Percentiles rank a stretch among this genome's conserved stretches.
Evolutionary conservation across 148 eudicot genomes (phyloP).

Genomic region (Camellia sinensis): DNA sequence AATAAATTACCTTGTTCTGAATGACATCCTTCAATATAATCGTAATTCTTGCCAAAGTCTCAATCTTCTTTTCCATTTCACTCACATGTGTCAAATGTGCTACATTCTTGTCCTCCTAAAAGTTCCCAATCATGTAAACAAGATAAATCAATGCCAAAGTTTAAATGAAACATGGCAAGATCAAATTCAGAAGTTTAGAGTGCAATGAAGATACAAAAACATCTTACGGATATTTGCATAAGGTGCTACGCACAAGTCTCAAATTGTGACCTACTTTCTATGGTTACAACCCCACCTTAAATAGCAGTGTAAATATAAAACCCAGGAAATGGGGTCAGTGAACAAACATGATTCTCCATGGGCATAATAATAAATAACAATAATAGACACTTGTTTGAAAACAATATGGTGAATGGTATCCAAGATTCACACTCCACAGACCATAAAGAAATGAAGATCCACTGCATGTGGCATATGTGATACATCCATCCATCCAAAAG

Average conservation of each 20-base stretch:
- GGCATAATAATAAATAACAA: not conserved
- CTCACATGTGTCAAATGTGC: slow-evolving; percentile 96
- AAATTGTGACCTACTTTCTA: not conserved
- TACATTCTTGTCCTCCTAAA: slow-evolving; percentile 95
- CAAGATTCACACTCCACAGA: not conserved
- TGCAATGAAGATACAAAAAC: not conserved
- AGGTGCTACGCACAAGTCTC: not conserved
- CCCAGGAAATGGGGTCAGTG: not conserved
- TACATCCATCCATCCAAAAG: not conserved
- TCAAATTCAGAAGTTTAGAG: not conserved
- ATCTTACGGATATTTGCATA: not conserved
- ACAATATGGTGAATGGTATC: not conserved
- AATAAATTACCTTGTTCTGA: slow-evolving; percentile 75
- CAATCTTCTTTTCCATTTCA: slow-evolving; percentile 99
- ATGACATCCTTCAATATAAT: slow-evolving; percentile 94
- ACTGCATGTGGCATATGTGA: not conserved
- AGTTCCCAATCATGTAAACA: slow-evolving; percentile 12
- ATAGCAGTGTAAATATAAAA: not conserved
- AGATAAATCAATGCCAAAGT: slow-evolving; percentile 10
- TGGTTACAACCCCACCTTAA: not conserved
- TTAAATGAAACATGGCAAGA: not conserved
- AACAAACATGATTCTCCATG: not conserved
- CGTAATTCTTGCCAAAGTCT: slow-evolving; percentile 89
- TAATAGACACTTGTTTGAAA: not conserved
- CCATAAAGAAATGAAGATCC: not conserved